A percentile compares a stretch with the other conserved stretches of the same genome.
Conservation (phyloP, 1,139 yeast species). For the Kodamaea suecica region DNA sequence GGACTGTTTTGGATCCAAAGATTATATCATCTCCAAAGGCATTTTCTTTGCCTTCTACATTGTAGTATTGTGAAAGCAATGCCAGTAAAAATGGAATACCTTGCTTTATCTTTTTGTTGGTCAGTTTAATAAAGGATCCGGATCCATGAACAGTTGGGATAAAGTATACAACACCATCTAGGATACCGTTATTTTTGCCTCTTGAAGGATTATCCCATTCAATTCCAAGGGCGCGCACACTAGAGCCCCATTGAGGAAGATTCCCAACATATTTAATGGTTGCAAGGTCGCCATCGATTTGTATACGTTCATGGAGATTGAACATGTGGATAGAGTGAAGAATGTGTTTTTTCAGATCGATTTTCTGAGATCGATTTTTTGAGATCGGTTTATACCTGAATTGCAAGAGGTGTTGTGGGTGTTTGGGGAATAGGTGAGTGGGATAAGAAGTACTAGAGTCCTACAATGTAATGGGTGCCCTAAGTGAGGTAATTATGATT, state of each 20-base stretch:
- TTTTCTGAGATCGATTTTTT: too few relatives aligned
- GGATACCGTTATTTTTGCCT: slow-evolving; percentile 80
- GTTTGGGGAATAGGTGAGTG: too few relatives aligned
- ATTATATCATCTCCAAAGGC: slow-evolving; percentile 16
- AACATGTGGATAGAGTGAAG: too few relatives aligned
- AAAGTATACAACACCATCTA: slow-evolving; percentile 63
- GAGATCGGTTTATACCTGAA: too few relatives aligned
- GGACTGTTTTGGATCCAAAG: slow-evolving; percentile 56
- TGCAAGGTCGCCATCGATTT: slow-evolving; percentile 35
- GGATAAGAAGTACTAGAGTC: too few relatives aligned
- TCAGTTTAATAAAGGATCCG: slow-evolving; percentile 66
- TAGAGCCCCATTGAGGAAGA: slow-evolving; percentile 55
- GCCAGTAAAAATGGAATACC: slow-evolving; percentile 45
- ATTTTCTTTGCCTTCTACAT: slow-evolving; percentile 16
- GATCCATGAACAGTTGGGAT: slow-evolving; percentile 28
- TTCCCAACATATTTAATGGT: slow-evolving; percentile 64
- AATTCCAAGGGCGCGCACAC: slow-evolving; percentile 57
- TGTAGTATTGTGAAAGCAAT: slow-evolving; percentile 43
- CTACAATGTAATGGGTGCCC: too few relatives aligned
- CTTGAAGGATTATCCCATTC: slow-evolving; percentile 77
- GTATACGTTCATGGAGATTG: slow-evolving; percentile 7
- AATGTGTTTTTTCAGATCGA: too few relatives aligned
- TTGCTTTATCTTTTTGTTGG: slow-evolving; percentile 28
- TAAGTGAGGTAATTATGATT: too few relatives aligned
- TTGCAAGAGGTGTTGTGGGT: too few relatives aligned